Percentiles rank a stretch among this genome's conserved stretches.
phyloP scores from a whole-genome alignment of 306 rosid species.

The Rosa lucieae region DNA sequence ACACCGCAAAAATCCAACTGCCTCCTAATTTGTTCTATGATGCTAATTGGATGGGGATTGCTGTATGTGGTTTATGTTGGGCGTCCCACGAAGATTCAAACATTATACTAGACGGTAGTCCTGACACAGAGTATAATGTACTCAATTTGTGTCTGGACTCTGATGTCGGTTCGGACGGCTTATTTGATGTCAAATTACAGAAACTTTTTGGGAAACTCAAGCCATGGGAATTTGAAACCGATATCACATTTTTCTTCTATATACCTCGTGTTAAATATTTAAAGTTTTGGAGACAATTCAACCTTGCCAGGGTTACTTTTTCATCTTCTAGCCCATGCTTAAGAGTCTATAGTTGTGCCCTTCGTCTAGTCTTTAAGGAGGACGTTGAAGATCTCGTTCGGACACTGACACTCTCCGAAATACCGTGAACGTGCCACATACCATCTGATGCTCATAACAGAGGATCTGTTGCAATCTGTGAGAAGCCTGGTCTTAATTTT shows the following conservation, averaged over 20 bases:
- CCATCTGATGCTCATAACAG: too few species aligned
- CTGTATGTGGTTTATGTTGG: background rate
- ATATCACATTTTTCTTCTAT: background rate
- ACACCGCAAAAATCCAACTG: slow-evolving; percentile 10
- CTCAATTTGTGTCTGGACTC: background rate
- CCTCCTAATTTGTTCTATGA: background rate
- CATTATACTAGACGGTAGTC: background rate
- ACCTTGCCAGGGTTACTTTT: background rate
- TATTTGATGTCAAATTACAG: background rate
- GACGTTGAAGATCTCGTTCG: background rate
- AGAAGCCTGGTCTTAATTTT: background rate
- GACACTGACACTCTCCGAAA: background rate
- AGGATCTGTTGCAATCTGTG: background rate
- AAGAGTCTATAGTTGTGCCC: background rate
- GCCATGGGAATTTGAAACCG: too few species aligned
- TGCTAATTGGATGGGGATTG: background rate
- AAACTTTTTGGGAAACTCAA: too few species aligned
- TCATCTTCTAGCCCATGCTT: background rate
- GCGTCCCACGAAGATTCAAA: background rate
- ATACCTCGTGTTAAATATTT: background rate
- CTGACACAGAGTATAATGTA: background rate
- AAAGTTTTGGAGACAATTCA: too few species aligned
- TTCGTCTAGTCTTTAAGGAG: background rate
- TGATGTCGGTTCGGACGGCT: background rate
- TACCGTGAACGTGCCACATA: background rate